A percentile compares a stretch with the other conserved stretches of the same genome.
phyloP scores from a whole-genome alignment of 352 stramenopile genomes.

The Globisporangium polare region DNA sequence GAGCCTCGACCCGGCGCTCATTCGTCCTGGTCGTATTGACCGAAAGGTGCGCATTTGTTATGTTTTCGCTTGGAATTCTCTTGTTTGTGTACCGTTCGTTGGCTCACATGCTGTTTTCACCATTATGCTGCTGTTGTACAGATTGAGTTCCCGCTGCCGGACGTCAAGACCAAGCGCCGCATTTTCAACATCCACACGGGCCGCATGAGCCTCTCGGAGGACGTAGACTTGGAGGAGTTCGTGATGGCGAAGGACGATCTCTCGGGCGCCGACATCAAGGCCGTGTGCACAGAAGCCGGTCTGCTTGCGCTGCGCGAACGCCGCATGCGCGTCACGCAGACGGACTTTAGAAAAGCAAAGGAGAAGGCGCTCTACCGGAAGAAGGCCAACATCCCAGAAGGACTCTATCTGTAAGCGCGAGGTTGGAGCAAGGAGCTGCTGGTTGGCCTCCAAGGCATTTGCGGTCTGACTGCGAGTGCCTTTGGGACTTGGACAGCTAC shows the following conservation, averaged over 20 bases:
- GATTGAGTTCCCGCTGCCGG: slow-evolving; percentile 99
- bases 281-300: slow-evolving; percentile 99
- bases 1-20: slow-evolving; percentile 97
- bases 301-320: slow-evolving; percentile 98
- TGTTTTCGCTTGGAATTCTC: background rate
- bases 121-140: slow-evolving; percentile 17
- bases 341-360: slow-evolving; percentile 99
- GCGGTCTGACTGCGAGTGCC: background rate
- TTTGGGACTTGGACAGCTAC: background rate
- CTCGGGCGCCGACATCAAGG: slow-evolving; percentile 99
- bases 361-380: slow-evolving; percentile 99
- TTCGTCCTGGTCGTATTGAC: slow-evolving; percentile 99
- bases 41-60: slow-evolving; percentile 82
- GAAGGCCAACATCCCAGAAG: slow-evolving; percentile 99
- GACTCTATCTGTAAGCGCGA: slow-evolving; percentile 94
- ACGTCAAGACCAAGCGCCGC: slow-evolving; percentile 99
- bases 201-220: slow-evolving; percentile 97
- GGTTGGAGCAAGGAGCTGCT: background rate
- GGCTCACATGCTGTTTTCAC: slow-evolving; percentile 9
- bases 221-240: slow-evolving; percentile 99
- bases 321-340: slow-evolving; percentile 99
- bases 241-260: slow-evolving; percentile 99
- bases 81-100: background rate
- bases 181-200: slow-evolving; percentile 99
- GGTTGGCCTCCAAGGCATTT: background rate